Evolutionary conservation across 176 grass and related monocot genomes (phyloP).

Genomic region (Triticum urartu): DNA sequence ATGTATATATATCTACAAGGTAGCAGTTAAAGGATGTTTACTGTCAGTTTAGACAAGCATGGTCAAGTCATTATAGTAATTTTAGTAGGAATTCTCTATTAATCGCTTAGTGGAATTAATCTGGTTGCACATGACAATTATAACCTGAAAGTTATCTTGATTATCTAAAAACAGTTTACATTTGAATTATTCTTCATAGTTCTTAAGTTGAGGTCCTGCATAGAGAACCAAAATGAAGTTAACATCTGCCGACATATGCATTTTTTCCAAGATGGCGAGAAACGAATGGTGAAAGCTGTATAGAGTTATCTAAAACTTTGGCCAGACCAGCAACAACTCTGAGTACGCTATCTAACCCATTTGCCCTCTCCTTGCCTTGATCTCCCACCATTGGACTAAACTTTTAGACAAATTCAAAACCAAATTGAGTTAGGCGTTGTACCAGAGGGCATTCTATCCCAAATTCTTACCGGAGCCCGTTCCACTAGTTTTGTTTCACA

Average conservation of each 20-base stretch:
- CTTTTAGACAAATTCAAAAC: neutral
- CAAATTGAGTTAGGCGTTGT: neutral
- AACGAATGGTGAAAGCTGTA: neutral
- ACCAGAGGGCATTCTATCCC: too few species aligned
- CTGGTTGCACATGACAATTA: neutral
- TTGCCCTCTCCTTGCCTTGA: neutral
- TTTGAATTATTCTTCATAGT: neutral
- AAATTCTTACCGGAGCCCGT: neutral
- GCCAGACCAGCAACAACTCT: neutral
- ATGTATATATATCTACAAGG: conserved; percentile 26
- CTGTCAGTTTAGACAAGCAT: neutral
- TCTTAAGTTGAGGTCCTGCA: neutral
- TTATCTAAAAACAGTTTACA: neutral
- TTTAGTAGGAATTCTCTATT: neutral
- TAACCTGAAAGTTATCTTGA: neutral
- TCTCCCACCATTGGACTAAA: neutral
- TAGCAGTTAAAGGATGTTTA: conserved; percentile 1
- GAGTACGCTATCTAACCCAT: neutral
- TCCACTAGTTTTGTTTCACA: neutral
- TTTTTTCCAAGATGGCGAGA: neutral
- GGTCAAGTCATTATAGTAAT: neutral
- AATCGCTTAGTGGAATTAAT: neutral
- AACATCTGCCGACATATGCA: neutral
- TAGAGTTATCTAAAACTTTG: neutral
- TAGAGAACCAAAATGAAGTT: neutral